These are phyloP conservation scores for Komagataea norvegica DNA, from an alignment of 1,139 yeast genomes.

Conservation along the genomic window DNA sequence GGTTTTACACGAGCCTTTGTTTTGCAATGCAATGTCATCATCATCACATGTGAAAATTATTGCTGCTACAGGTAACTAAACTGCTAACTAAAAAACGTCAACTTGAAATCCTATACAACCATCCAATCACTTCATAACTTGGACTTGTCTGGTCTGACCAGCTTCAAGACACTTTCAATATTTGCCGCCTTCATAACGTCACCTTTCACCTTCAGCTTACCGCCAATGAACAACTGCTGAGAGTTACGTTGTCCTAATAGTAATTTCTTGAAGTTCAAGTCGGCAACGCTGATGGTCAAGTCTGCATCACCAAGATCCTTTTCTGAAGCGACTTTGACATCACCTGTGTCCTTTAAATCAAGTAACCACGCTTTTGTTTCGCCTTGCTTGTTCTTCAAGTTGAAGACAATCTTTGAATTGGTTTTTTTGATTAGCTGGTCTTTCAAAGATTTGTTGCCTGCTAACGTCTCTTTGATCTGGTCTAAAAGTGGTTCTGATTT, in stretches of 20 bases:
- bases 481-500: constrained; percentile 13
- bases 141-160: constrained; percentile 50
- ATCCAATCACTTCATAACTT: constrained; percentile 35
- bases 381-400: constrained; percentile 65
- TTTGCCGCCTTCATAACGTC: constrained; percentile 87
- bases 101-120: not conserved
- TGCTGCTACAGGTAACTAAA: too few relatives aligned
- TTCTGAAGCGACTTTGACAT: constrained; percentile 45
- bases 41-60: too few relatives aligned
- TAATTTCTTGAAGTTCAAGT: constrained; percentile 59
- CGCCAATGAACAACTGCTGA: constrained; percentile 78
- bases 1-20: too few relatives aligned
- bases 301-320: constrained; percentile 51
- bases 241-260: constrained; percentile 79
- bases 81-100: not conserved
- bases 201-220: constrained; percentile 82
- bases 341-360: constrained; percentile 65
- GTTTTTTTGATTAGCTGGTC: constrained; percentile 31
- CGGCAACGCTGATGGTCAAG: constrained; percentile 60
- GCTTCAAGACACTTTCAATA: constrained; percentile 67
- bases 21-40: too few relatives aligned
- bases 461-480: constrained; percentile 11
- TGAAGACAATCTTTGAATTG: constrained; percentile 62
- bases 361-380: constrained; percentile 64
- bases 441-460: constrained; percentile 6